Base-by-base conservation (phyloP, 768 basidiomycete species). In the Lyophyllum semitale region DNA sequence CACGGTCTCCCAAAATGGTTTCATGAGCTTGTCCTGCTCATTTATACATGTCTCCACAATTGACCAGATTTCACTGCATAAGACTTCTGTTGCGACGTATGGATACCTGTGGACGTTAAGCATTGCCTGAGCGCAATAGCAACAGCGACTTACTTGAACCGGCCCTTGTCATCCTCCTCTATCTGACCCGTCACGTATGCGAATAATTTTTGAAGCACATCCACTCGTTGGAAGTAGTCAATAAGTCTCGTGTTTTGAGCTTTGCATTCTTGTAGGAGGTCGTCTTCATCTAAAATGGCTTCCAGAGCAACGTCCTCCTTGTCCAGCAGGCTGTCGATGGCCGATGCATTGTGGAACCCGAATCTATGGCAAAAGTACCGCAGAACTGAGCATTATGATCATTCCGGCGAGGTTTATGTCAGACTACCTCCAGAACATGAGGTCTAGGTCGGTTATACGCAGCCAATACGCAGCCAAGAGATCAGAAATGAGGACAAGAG, bases 21-120 rank as follows among this genome's bases (percentile, higher is more conserved):
- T 75, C 49, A 98, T 79, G 50, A 97, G 78, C 54, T 88, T 84
- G 9, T 85, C 78, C 48, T 82, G 78, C 63, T 88, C 77, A 63
- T 79, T 81, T 63, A 96, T 77, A 63, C 93, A 91, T 1, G 92
- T 93, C 71, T 95, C 93, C 45, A 94, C 87, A 65, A 98, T 92
- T 20, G 89, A 91, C 89, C 94, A 97, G 72, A 96, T 88, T 63
- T 96, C 95, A 71, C 92, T 91, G 73, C 94, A 95, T 30, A 98
- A 82, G 22, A 98, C 93, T 70, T 98, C 96, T 25, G 95, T 94
- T 15, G 93, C 89, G 20, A 95, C 85, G 65, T 92, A 89, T 1
- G 95, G 93, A 71, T 93, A 98, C 71, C 95, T 97, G 40, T 37
- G 47, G 27, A 41, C 23, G 27, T 47, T 46, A 52, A 30, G 25